Evolutionary conservation across 306 rosid genomes (phyloP).

Genomic region (Castanea mollissima): DNA sequence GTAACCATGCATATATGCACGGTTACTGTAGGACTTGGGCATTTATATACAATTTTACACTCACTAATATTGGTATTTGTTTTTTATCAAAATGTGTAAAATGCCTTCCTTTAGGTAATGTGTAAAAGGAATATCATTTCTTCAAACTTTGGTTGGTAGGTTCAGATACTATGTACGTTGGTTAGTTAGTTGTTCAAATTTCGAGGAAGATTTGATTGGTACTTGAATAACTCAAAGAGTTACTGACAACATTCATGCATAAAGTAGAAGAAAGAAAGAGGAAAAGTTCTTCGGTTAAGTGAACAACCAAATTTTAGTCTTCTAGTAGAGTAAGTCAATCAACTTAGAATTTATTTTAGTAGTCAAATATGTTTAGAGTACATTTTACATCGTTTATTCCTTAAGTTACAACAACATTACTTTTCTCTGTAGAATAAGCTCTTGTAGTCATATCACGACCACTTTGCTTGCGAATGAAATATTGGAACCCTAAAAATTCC

Average conservation of each 20-base stretch:
- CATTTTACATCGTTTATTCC: neutral
- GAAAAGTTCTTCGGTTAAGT: neutral
- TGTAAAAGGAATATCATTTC: too few species aligned
- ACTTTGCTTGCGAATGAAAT: neutral
- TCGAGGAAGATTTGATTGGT: too few species aligned
- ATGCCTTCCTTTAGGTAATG: too few species aligned
- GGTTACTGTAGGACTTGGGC: too few species aligned
- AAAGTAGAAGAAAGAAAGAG: neutral
- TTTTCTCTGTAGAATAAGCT: neutral
- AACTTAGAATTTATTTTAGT: neutral
- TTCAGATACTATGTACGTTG: too few species aligned
- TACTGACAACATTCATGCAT: neutral
- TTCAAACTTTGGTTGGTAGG: too few species aligned
- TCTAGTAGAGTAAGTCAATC: neutral
- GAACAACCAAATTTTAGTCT: neutral
- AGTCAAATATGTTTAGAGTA: neutral
- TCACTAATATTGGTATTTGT: too few species aligned
- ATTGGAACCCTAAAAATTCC: neutral
- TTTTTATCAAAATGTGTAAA: too few species aligned
- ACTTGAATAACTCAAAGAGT: too few species aligned
- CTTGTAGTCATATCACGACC: neutral
- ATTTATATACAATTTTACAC: too few species aligned
- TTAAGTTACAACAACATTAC: conserved; percentile 8
- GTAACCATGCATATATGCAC: too few species aligned
- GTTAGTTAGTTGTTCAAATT: too few species aligned